Conservation (phyloP, 768 basidiomycete genomes). For the Mycena galopus region DNA sequence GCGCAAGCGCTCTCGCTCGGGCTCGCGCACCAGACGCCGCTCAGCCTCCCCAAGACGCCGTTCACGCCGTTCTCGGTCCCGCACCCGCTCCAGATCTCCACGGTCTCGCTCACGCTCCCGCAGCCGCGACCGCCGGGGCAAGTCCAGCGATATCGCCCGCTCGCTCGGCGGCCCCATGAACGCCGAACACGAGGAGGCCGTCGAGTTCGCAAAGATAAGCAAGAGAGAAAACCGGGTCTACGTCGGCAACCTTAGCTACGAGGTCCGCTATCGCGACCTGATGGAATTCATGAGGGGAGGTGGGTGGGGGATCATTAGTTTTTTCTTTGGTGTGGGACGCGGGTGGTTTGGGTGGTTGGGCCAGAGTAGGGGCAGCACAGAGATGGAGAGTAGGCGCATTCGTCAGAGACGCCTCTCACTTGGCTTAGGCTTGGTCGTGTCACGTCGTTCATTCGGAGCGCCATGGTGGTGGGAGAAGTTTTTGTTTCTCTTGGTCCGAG, state of each 20-base stretch:
- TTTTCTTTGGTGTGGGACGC: constrained; percentile 43
- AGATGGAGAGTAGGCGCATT: constrained; percentile 6
- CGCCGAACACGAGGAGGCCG: constrained; percentile 92
- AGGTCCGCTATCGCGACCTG: constrained; percentile 98
- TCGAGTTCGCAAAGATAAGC: constrained; percentile 95
- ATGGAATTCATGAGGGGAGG: constrained; percentile 99
- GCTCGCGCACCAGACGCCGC: constrained; percentile 47
- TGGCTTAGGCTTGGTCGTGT: constrained; percentile 20
- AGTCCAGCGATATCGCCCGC: constrained; percentile 73
- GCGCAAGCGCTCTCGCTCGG: constrained; percentile 76
- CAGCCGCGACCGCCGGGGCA: constrained; percentile 68
- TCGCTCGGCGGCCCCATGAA: constrained; percentile 93
- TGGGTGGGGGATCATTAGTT: constrained; percentile 88
- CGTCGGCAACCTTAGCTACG: constrained; percentile 98
- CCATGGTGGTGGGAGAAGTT: constrained; percentile 45
- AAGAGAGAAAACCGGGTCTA: constrained; percentile 99
- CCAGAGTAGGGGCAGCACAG: constrained; percentile 22
- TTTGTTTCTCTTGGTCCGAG: constrained; percentile 40
- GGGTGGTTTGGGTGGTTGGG: constrained; percentile 19
- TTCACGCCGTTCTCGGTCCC: constrained; percentile 75
- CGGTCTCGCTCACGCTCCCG: constrained; percentile 74
- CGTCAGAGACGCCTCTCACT: constrained; percentile 25
- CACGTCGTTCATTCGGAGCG: constrained; percentile 6
- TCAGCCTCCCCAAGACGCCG: constrained; percentile 52
- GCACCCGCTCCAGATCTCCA: constrained; percentile 66